Evolutionary conservation across 768 basidiomycete species (phyloP).

Genomic region (Stropharia rugosoannulata): DNA sequence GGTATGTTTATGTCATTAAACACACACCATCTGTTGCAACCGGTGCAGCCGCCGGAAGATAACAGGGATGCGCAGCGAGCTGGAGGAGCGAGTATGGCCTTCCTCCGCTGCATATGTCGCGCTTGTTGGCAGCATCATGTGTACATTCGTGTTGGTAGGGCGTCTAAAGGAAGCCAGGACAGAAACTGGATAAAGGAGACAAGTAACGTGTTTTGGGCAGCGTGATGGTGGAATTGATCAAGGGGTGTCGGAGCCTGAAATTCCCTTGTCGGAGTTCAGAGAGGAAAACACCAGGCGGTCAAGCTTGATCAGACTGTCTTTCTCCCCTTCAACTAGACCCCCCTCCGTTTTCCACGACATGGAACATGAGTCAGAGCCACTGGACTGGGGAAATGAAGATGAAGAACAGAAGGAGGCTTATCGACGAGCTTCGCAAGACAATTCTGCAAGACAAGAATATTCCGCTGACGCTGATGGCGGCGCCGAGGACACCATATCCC

Average conservation of each 20-base stretch:
- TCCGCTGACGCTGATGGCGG: slow-evolving; percentile 49
- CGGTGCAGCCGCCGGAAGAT: slow-evolving; percentile 80
- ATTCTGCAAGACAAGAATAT: slow-evolving; percentile 7
- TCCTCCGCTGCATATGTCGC: slow-evolving; percentile 39
- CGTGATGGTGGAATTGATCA: slow-evolving; percentile 8
- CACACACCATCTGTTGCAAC: slow-evolving; percentile 82
- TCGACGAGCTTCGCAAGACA: slow-evolving; percentile 20
- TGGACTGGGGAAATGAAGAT: slow-evolving; percentile 66
- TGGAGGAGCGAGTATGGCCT: slow-evolving; percentile 32
- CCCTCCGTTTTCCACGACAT: slow-evolving; percentile 30
- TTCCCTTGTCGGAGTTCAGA: slow-evolving; percentile 21
- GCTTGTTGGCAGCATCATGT: slow-evolving; percentile 40
- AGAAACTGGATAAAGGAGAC: slow-evolving; percentile 5
- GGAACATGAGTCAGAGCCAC: slow-evolving; percentile 66
- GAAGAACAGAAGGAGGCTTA: slow-evolving; percentile 32
- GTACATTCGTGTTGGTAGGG: slow-evolving; percentile 28
- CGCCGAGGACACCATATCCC: slow-evolving; percentile 59
- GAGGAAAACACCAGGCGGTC: slow-evolving; percentile 14
- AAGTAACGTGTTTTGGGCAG: slow-evolving; percentile 3
- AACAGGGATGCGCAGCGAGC: slow-evolving; percentile 60
- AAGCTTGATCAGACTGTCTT: slow-evolving; percentile 9
- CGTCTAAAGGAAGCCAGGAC: slow-evolving; percentile 41
- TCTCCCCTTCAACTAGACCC: background rate
- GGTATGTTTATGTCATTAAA: background rate
- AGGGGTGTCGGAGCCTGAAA: slow-evolving; percentile 18